Percentiles rank a stretch among this genome's conserved stretches.
phyloP scores from a whole-genome alignment of 768 basidiomycete species.

The Leccinum imitatum region DNA sequence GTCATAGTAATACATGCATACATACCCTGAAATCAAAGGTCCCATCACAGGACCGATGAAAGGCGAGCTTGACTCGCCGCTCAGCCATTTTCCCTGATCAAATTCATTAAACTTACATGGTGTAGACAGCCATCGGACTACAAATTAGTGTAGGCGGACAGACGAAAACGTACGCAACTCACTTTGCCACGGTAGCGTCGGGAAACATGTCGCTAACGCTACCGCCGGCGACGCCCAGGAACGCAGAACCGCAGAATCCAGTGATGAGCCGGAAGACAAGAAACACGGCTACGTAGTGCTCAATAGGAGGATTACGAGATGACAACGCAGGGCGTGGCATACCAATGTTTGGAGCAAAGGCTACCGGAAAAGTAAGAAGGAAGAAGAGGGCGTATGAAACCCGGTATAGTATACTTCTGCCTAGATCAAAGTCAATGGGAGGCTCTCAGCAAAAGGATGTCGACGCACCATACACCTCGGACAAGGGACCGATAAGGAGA shows the following conservation, averaged over 20 bases:
- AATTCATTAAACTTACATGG: constrained; percentile 30
- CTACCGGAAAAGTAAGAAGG: constrained; percentile 65
- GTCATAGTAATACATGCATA: background rate
- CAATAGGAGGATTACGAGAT: background rate
- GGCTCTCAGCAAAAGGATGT: background rate
- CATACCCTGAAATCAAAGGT: constrained; percentile 60
- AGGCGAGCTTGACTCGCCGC: constrained; percentile 35
- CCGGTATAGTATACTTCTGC: constrained; percentile 62
- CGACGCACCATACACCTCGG: constrained; percentile 35
- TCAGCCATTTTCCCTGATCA: background rate
- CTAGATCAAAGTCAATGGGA: constrained; percentile 22
- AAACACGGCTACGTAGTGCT: constrained; percentile 44
- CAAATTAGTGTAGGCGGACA: constrained; percentile 8
- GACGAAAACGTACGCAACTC: constrained; percentile 22
- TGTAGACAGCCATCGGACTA: constrained; percentile 59
- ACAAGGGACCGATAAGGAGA: constrained; percentile 42
- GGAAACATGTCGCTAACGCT: constrained; percentile 57
- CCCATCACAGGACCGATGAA: constrained; percentile 57
- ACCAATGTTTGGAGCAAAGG: constrained; percentile 70
- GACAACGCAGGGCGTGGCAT: background rate
- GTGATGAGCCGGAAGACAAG: constrained; percentile 61
- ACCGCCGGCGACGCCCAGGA: constrained; percentile 63
- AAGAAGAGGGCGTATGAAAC: constrained; percentile 62
- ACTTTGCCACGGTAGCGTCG: constrained; percentile 60
- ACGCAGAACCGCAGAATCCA: constrained; percentile 55